Evolutionary conservation across 306 rosid genomes (phyloP), one percentile per base, ranked within the genome.

Genomic region (Lathyrus tuberosus): DNA sequence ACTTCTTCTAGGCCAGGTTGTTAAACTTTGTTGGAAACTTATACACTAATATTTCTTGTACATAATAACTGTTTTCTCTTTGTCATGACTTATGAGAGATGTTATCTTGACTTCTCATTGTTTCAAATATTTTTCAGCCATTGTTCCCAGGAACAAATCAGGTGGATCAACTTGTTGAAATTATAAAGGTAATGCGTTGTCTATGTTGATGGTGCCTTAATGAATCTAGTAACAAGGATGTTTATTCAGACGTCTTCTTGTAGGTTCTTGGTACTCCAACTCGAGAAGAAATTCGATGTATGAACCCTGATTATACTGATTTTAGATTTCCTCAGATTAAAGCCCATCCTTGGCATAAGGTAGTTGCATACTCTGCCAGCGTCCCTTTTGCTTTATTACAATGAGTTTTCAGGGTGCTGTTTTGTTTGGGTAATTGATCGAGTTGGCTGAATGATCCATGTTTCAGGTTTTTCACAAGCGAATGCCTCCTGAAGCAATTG

Each of bases 261-360:
- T 78, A 94, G 99, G 89, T 94, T 75, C 99, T 94, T 65, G 99
- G 97, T 69, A 94, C 95, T 54, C 99, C 99, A 53, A 91, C 99
- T 61, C 87, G 96, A 76, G 99, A 94, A 83, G 99, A 94, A 83
- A 94, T 94, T 46, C 89, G 95, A 12, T 94, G 99, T 83, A 94
- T 94, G 99, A 94, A 94, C 76, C 96, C 96, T 10, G 86, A 83
- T 68, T 94, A 94, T 75, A 84, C 95, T 3, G 97, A 91, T 76
- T 91, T 87, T 78, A 91, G 97, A 82, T 94, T 94, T 81, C 99
- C 99, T 68, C 96, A 93, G 73, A 76, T 93, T 31, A 93, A 93
- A 85, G 98, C 96, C 59, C 97, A 93, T 75, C 98, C 98, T 65
- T 92, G 98, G 98, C 96, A 94, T 74, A 94, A 94, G 97, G 97